phyloP scores from a whole-genome alignment of 129 eudicot species.

The Tanacetum coccineum region DNA sequence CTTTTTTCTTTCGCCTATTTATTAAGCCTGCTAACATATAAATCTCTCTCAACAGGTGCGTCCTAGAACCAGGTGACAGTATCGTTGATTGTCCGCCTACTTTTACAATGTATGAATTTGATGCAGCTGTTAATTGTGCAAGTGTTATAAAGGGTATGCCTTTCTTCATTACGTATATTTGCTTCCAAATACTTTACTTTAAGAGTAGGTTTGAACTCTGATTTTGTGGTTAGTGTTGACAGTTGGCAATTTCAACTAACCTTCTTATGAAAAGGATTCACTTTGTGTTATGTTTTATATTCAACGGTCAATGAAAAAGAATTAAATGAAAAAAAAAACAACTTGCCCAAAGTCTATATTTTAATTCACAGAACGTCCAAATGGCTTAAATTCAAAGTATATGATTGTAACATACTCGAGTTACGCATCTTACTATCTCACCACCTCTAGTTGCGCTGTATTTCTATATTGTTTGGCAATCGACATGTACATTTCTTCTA shows the following conservation, averaged over 20 bases:
- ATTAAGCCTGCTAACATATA: no score
- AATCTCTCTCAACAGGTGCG: constrained; percentile 44
- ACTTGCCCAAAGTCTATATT: not conserved
- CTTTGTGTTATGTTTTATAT: not conserved
- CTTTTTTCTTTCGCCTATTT: not conserved
- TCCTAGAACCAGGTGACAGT: constrained; percentile 86
- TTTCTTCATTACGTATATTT: constrained; percentile 4
- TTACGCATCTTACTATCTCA: not conserved
- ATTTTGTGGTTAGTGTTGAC: constrained; percentile 12
- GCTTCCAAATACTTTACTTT: constrained; percentile 5
- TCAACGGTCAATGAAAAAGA: not conserved
- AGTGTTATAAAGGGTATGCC: constrained; percentile 66
- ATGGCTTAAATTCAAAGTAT: no score
- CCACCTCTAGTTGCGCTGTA: not conserved
- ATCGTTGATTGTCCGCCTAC: constrained; percentile 96
- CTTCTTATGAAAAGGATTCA: not conserved
- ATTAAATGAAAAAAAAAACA: not conserved
- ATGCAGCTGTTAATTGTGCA: constrained; percentile 90
- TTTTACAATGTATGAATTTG: constrained; percentile 94
- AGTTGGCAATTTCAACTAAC: not conserved
- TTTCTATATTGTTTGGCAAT: no score
- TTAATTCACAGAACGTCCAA: no score
- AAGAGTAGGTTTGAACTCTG: constrained; percentile 1
- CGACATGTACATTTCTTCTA: not conserved
- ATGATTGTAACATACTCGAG: no score